Conservation (phyloP, 2,329 filamentous ascomycete genomes). For the Colletotrichum liaoningense region DNA sequence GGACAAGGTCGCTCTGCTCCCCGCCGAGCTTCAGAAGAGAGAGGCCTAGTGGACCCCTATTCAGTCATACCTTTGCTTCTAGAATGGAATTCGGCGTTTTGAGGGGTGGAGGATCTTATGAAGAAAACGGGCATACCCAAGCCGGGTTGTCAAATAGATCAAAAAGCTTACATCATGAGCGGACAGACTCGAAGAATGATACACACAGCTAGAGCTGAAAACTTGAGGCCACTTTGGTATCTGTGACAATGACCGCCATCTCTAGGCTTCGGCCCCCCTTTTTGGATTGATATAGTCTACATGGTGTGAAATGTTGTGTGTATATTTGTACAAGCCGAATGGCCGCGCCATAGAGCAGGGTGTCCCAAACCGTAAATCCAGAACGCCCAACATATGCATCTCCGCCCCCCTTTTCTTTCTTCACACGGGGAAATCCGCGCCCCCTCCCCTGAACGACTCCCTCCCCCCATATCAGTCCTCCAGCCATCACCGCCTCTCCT, state of each 20-base stretch:
- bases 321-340: conserved; percentile 32
- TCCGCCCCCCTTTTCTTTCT: neutral
- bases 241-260: conserved; percentile 10
- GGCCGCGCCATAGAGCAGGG: conserved; percentile 31
- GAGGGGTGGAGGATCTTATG: conserved; percentile 1
- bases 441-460: neutral
- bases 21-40: conserved; percentile 50
- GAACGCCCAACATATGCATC: conserved; percentile 35
- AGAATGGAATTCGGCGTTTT: conserved; percentile 25
- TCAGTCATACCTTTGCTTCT: conserved; percentile 28
- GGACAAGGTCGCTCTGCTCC: conserved; percentile 78
- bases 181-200: neutral
- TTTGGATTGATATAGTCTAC: conserved; percentile 29
- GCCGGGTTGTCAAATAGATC: conserved; percentile 7
- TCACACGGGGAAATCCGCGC: neutral
- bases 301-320: conserved; percentile 4
- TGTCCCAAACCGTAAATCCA: conserved; percentile 32
- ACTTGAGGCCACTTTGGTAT: neutral
- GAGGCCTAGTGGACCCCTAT: conserved; percentile 32
- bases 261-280: conserved; percentile 7
- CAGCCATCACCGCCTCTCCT: conserved; percentile 13
- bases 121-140: neutral
- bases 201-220: neutral
- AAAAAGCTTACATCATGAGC: conserved; percentile 9
- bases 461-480: neutral